A percentile compares a stretch with the other conserved stretches of the same genome.
Evolutionary conservation across 371 early-diverging fungal genomes (phyloP).

Genomic region (Rhizomucor miehei): DNA sequence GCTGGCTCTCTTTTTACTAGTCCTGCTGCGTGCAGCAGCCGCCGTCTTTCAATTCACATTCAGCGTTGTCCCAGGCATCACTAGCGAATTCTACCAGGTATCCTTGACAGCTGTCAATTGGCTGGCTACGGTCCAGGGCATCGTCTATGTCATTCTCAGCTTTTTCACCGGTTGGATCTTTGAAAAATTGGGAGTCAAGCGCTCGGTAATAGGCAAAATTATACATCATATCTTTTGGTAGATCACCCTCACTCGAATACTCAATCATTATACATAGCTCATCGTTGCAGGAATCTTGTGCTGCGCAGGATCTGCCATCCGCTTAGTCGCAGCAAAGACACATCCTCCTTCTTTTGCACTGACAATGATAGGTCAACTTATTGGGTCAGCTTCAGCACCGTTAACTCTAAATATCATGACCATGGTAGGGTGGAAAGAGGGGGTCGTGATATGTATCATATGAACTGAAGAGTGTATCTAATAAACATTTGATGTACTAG

Average conservation of each 20-base stretch:
- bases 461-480: not conserved
- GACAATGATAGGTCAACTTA: slow-evolving; percentile 53
- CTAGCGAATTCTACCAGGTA: slow-evolving; percentile 22
- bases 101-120: slow-evolving; percentile 36
- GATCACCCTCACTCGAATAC: too few species aligned
- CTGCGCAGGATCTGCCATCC: slow-evolving; percentile 47
- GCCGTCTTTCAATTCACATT: slow-evolving; percentile 39
- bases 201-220: slow-evolving; percentile 34
- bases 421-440: slow-evolving; percentile 21
- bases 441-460: too few species aligned
- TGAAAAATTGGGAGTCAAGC: slow-evolving; percentile 32
- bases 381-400: slow-evolving; percentile 57
- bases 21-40: slow-evolving; percentile 28
- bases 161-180: slow-evolving; percentile 38
- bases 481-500: too few species aligned
- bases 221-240: too few species aligned
- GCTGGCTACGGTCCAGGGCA: slow-evolving; percentile 34
- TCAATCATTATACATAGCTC: slow-evolving; percentile 17
- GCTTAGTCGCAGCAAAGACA: slow-evolving; percentile 40
- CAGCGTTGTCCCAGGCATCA: slow-evolving; percentile 29
- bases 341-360: slow-evolving; percentile 30
- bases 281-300: slow-evolving; percentile 47
- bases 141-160: slow-evolving; percentile 34
- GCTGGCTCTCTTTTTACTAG: slow-evolving; percentile 29
- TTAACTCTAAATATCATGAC: slow-evolving; percentile 62